A percentile compares a stretch with the other conserved stretches of the same genome.
phyloP scores from a whole-genome alignment of 768 basidiomycete genomes.

The Tricholoma matsutake region DNA sequence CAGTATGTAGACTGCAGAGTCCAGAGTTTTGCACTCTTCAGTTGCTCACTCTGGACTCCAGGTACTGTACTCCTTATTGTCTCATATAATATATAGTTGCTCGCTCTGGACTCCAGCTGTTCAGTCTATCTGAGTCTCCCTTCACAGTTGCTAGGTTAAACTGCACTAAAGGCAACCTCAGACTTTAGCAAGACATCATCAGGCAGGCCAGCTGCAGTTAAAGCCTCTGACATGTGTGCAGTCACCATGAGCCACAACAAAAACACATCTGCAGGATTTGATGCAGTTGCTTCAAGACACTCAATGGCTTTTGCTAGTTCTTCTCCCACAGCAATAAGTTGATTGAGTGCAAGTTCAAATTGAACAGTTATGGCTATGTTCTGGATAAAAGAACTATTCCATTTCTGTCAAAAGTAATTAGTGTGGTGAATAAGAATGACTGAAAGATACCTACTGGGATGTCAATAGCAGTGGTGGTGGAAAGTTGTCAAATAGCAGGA shows the following conservation, averaged over 20 bases:
- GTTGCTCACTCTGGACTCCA: too few species aligned
- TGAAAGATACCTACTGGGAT: neutral
- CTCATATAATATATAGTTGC: too few species aligned
- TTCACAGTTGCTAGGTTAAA: too few species aligned
- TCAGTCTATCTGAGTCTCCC: too few species aligned
- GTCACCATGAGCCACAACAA: conserved; percentile 33
- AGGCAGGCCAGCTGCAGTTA: conserved; percentile 14
- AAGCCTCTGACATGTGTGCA: conserved; percentile 15
- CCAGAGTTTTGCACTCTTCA: too few species aligned
- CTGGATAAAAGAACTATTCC: conserved; percentile 2
- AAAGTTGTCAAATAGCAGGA: neutral
- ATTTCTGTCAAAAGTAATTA: conserved; percentile 5
- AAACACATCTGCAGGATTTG: conserved; percentile 30
- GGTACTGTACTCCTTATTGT: too few species aligned
- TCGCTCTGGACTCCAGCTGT: too few species aligned
- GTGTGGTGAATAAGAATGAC: neutral
- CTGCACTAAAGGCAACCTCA: too few species aligned
- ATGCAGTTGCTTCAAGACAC: conserved; percentile 28
- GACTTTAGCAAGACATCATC: too few species aligned
- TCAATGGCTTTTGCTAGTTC: conserved; percentile 25
- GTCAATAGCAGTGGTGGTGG: neutral
- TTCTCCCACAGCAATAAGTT: conserved; percentile 22
- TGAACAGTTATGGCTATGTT: conserved; percentile 9
- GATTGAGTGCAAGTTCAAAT: conserved; percentile 21
- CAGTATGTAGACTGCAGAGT: too few species aligned